A percentile compares a stretch with the other conserved stretches of the same genome.
Conservation (phyloP, 2,329 filamentous ascomycete genomes). For the Ophiosphaerella narmari region DNA sequence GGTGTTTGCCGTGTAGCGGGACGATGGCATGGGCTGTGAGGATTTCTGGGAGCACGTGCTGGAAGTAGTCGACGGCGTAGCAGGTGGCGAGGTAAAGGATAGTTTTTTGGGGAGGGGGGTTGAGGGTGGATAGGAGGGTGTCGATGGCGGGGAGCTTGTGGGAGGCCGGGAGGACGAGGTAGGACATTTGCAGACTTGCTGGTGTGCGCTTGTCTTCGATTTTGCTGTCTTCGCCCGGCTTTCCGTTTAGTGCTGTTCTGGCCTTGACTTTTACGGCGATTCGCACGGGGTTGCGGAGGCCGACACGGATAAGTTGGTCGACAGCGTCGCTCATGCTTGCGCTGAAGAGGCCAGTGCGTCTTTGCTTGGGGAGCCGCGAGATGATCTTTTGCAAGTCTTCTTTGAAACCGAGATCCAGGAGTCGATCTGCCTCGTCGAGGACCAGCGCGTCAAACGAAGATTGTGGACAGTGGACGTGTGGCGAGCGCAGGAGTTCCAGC, state of each 20-base stretch:
- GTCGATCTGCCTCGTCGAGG: slow-evolving; percentile 89
- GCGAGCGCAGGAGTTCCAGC: slow-evolving; percentile 82
- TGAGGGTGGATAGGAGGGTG: slow-evolving; percentile 69
- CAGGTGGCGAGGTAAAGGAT: slow-evolving; percentile 95
- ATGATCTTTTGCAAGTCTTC: slow-evolving; percentile 87
- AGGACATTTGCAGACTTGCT: slow-evolving; percentile 89
- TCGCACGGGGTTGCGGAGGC: slow-evolving; percentile 90
- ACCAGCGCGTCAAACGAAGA: slow-evolving; percentile 91
- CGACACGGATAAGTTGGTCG: slow-evolving; percentile 88
- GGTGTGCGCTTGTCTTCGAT: slow-evolving; percentile 86
- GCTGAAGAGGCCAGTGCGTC: slow-evolving; percentile 90
- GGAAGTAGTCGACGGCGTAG: slow-evolving; percentile 92
- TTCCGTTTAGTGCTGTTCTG: slow-evolving; percentile 25
- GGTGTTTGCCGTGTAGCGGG: slow-evolving; percentile 89
- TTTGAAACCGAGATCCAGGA: slow-evolving; percentile 93
- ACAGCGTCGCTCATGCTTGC: slow-evolving; percentile 96
- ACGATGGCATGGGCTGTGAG: slow-evolving; percentile 74
- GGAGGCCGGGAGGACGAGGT: slow-evolving; percentile 73
- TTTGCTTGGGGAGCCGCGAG: slow-evolving; percentile 83
- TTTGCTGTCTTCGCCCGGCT: slow-evolving; percentile 60
- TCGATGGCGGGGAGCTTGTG: slow-evolving; percentile 79
- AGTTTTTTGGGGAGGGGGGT: slow-evolving; percentile 77
- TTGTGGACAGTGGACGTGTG: slow-evolving; percentile 84
- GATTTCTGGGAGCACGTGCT: slow-evolving; percentile 74
- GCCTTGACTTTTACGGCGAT: slow-evolving; percentile 88